Evolutionary conservation across 2,329 filamentous ascomycete genomes (phyloP), one percentile per base, ranked within the genome.

Genomic region (Gliomastix tumulicola): DNA sequence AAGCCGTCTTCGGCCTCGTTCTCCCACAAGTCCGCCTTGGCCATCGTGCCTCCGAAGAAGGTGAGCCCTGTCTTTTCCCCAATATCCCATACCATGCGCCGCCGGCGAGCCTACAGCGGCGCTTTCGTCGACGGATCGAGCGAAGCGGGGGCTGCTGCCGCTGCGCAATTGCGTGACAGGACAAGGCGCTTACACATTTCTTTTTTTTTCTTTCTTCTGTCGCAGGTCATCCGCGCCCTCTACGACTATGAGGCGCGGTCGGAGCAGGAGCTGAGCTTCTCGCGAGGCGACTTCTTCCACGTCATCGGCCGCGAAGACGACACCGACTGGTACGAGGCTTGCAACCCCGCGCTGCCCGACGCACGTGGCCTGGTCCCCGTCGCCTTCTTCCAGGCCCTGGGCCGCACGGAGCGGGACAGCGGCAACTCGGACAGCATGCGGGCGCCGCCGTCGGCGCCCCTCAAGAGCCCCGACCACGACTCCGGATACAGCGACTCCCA

Each of bases 221-320:
- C 37, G n/a, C 53, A 96, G 89, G 89, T 98, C 42, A 98, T 98
- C 61, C 88, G 90, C 69, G 92, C 92, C 21, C 82, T 96, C 41
- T 95, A 94, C 72, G 87, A 94, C 61, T 94, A 94, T 65, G 76
- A 83, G 53, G 85, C 88, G 41, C 76, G 83, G 53, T 78, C 79
- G 41, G 65, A 66, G 36, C 83, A 90, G 57, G 82, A 95, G 66
- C 72, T 98, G 51, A 83, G 84, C 57, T 98, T 98, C 64, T 88
- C 82, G 47, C 85, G 88, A 57, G 92, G 92, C 54, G 92, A 98
- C 60, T 98, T 97, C 62, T 92, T 98, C 59, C 90, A 97, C 68
- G 92, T 98, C 46, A 90, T 97, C 60, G 88, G 86, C 53, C 84
- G 90, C 60, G 92, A 97, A 66, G 83, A 96, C 69, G 90, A 97